These are phyloP conservation scores for Rhododendron ferrugineum DNA, from an alignment of 148 eudicot species.

Conservation along the genomic window DNA sequence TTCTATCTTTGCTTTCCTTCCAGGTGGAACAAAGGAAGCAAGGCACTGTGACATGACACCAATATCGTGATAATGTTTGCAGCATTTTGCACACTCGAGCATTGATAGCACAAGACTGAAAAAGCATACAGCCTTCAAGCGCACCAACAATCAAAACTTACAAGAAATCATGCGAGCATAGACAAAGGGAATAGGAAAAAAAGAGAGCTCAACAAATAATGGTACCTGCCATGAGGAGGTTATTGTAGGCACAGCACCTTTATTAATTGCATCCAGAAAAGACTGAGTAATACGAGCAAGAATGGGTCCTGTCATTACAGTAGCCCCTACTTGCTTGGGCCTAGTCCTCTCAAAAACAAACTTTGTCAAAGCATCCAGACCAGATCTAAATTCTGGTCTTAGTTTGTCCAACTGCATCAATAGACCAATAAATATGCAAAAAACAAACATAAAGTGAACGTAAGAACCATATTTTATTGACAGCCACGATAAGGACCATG, in stretches of 20 bases:
- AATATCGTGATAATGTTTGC: not conserved
- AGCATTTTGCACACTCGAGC: not conserved
- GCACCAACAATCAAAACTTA: not conserved
- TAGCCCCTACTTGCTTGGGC: slow-evolving; percentile 92
- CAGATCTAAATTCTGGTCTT: slow-evolving; percentile 89
- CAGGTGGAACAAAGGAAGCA: not conserved
- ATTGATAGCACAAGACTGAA: not conserved
- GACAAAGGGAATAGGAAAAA: not conserved
- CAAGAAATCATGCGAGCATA: not conserved
- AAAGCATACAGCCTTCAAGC: not conserved
- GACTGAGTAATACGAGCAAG: slow-evolving; percentile 89
- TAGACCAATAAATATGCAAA: not conserved
- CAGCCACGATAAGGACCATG: slow-evolving; percentile 6
- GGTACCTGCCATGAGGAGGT: slow-evolving; percentile 98
- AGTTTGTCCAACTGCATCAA: slow-evolving; percentile 61
- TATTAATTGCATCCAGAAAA: slow-evolving; percentile 85
- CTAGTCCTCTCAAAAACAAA: slow-evolving; percentile 95
- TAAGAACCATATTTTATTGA: not conserved
- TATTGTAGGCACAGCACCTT: slow-evolving; percentile 97
- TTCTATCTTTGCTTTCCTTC: not conserved
- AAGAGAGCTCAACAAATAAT: slow-evolving; percentile 5
- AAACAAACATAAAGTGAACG: not conserved
- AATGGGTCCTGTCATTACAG: slow-evolving; percentile 90
- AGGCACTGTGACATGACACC: not conserved
- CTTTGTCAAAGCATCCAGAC: slow-evolving; percentile 83